Percentiles rank a stretch among this genome's conserved stretches.
phyloP scores from a whole-genome alignment of 2,329 filamentous ascomycete species.

The Ramularia endophylla region DNA sequence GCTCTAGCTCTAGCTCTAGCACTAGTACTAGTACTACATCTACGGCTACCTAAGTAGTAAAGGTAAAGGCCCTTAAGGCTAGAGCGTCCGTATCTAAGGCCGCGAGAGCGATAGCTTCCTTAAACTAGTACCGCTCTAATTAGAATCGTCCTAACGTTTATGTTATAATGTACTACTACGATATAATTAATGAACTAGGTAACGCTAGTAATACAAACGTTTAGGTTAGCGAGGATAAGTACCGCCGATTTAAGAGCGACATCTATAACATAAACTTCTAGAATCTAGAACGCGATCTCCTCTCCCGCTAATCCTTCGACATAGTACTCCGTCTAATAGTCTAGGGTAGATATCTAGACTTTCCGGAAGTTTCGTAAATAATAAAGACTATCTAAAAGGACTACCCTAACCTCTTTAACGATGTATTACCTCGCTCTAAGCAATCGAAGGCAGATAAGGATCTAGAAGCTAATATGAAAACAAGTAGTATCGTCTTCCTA shows the following conservation, averaged over 20 bases:
- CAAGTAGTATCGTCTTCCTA: not conserved
- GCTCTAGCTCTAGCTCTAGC: too few relatives aligned
- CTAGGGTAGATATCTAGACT: conserved; percentile 1
- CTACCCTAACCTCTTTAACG: not conserved
- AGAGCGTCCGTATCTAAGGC: not conserved
- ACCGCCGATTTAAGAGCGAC: not conserved
- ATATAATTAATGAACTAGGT: not conserved
- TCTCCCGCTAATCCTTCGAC: not conserved
- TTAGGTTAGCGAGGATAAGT: not conserved
- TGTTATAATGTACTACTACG: not conserved
- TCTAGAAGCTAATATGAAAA: too few relatives aligned
- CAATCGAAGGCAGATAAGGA: too few relatives aligned
- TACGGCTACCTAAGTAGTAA: not conserved
- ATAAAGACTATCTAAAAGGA: not conserved
- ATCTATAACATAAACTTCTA: conserved; percentile 3
- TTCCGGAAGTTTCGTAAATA: not conserved
- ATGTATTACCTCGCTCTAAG: not conserved
- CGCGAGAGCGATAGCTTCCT: not conserved
- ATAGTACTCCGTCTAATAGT: not conserved
- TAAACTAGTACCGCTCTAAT: not conserved
- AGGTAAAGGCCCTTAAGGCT: not conserved
- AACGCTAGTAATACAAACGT: not conserved
- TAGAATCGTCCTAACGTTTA: not conserved
- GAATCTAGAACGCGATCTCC: conserved; percentile 1
- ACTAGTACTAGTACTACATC: too few relatives aligned